Evolutionary conservation across 257 asterid species (phyloP), one percentile per base, ranked within the genome.

Genomic region (Catharanthus roseus): DNA sequence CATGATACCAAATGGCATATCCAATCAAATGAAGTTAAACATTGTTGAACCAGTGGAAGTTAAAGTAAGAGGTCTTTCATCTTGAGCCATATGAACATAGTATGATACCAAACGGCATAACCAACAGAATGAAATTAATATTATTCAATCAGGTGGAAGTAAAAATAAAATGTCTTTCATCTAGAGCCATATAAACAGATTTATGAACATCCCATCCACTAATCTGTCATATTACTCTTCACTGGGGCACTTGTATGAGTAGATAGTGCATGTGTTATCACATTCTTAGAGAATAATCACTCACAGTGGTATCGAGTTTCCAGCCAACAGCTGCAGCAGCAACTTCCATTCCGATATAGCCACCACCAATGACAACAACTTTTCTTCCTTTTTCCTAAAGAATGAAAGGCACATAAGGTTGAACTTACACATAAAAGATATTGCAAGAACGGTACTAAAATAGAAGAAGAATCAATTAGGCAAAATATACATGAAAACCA

Each of bases 271-370:
- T n/a, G 18, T 7, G 29, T 42, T 23, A 24, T 55, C 65, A 41
- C 38, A 24, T 3, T 34, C 47, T 34, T 38, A 34, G 45, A 33
- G 26, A 62, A 3, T 53, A 65, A 73, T 44, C 12, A 80, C 95
- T 82, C 79, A 92, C 98, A 31, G 97, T 90, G 50, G 98, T 93
- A 81, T 93, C 98, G 65, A 90, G 95, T 28, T 90, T 90, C 98
- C 98, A 93, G 60, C 85, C 97, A 76, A 79, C 92, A 23, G 96
- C 87, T 75, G 98, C 98, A 73, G 98, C 97, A 54, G 98, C 97
- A 74, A 93, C 96, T 82, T 93, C 98, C 98, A 93, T 93, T 84
- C 98, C 98, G 64, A 93, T 93, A 78, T 93, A 93, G 79, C 98
- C 98, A 82, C 98, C 98, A 69, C 98, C 98, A 75, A 93, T 89